Evolutionary conservation across 768 basidiomycete species (phyloP).

Genomic region (Atractiella rhizophila): DNA sequence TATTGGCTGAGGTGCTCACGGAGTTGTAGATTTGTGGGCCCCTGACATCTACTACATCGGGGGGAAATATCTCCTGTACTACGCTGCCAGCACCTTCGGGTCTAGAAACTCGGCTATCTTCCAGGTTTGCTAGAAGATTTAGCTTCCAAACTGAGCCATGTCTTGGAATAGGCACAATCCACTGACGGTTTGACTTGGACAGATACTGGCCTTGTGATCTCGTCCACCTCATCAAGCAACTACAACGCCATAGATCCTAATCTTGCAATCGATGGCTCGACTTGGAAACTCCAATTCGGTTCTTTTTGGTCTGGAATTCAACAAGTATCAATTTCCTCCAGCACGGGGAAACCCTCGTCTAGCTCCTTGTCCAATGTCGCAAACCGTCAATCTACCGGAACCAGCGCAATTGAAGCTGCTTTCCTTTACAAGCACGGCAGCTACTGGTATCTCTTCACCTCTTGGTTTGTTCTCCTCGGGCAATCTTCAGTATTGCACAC

Average conservation of each 20-base stretch:
- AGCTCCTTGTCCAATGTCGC: neutral
- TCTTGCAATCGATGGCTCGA: neutral
- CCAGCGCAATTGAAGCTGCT: neutral
- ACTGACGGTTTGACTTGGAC: neutral
- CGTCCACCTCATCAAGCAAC: neutral
- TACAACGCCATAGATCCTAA: conserved; percentile 2
- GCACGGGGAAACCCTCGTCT: neutral
- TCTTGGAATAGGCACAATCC: neutral
- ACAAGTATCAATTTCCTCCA: neutral
- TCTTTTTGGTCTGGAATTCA: neutral
- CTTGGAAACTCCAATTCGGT: neutral
- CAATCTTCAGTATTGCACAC: neutral
- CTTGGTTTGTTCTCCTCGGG: too few species aligned
- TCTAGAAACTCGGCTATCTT: neutral
- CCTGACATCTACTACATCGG: too few species aligned
- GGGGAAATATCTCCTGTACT: too few species aligned
- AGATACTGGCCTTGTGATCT: neutral
- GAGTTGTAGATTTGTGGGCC: too few species aligned
- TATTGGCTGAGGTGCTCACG: too few species aligned
- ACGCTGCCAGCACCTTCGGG: neutral
- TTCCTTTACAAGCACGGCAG: neutral
- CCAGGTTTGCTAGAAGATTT: neutral
- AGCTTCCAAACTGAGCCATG: neutral
- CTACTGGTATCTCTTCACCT: neutral
- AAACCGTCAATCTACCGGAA: too few species aligned